Base-by-base conservation (phyloP, 2,329 filamentous ascomycete species). In the Talaromyces sp. region DNA sequence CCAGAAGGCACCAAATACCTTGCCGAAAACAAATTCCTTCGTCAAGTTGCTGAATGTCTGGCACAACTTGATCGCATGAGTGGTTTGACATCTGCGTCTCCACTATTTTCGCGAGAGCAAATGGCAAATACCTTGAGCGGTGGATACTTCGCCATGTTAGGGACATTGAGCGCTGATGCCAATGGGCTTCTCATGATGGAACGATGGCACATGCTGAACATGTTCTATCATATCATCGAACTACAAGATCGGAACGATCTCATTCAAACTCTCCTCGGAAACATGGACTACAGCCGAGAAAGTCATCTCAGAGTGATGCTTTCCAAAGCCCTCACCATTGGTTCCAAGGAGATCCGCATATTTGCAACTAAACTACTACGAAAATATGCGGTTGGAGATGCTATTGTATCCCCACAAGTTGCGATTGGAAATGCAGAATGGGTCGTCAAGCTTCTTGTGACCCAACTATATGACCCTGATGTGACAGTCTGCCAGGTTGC, bases 141-240 rank as follows among this genome's bases (percentile, higher is more conserved):
- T 14, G 95, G 95, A 10, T 99, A 99, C 71, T 96, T 99, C 70
- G 85, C 91, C 13, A 90, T 99, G 79, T 77, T 99, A 2, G 95
- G 94, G 7, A 86, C 90, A 10, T 75, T 99, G 52, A 97, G 89
- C 63, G 87, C 87, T 48, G 91, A 96, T 65, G 77, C 83, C 0
- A 90, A 88, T 63, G 94, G 94, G 0, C 80, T 97, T 20, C 86
- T 88, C 56, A 93, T 99, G 76, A 84, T 99, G 67, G 93, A 97
- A 70, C 82, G 91, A 64, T 97, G 94, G 93, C 90, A 91, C 64
- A 95, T 99, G 82, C 92, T 97, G 75, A 97, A 97, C 73, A 99
- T 99, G 91, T 95, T 97, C 81, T 99, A 99, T 70, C 94, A 97
- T 72, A 96, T 99, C 56, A 84, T 97, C 52, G 93, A 97, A 67